Conservation (phyloP, 2,329 filamentous ascomycete genomes). For the Phialophora tarda region DNA sequence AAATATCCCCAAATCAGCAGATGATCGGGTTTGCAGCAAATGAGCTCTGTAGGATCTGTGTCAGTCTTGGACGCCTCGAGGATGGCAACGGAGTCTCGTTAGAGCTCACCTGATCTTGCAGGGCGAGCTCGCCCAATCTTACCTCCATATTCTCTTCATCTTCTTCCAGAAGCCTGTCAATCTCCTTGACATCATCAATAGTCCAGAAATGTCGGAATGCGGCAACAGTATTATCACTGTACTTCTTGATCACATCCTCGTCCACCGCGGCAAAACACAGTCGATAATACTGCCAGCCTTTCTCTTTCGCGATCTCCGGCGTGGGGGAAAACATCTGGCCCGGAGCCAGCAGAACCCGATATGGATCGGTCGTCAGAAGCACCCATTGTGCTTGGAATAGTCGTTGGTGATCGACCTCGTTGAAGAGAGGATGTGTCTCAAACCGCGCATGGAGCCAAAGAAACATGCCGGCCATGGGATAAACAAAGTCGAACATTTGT, state of each 20-base stretch:
- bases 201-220: conserved; percentile 78
- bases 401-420: conserved; percentile 58
- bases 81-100: neutral
- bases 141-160: conserved; percentile 41
- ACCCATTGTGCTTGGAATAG: conserved; percentile 73
- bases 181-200: conserved; percentile 68
- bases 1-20: conserved; percentile 21
- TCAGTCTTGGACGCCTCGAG: neutral
- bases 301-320: conserved; percentile 60
- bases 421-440: conserved; percentile 66
- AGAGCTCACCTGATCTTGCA: conserved; percentile 28
- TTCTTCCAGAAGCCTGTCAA: conserved; percentile 65
- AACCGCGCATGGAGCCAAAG: conserved; percentile 76
- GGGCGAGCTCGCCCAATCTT: conserved; percentile 13
- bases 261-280: conserved; percentile 85
- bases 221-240: conserved; percentile 68
- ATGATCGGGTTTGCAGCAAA: conserved; percentile 31
- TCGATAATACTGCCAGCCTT: conserved; percentile 74
- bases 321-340: conserved; percentile 76
- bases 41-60: conserved; percentile 11
- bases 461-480: conserved; percentile 91
- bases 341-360: conserved; percentile 71
- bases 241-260: conserved; percentile 69
- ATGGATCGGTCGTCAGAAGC: conserved; percentile 70
- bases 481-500: conserved; percentile 74